Evolutionary conservation across 164 flowering plant genomes (phyloP), one percentile per base, ranked within the genome.

Genomic region (Nymphaea thermarum): DNA sequence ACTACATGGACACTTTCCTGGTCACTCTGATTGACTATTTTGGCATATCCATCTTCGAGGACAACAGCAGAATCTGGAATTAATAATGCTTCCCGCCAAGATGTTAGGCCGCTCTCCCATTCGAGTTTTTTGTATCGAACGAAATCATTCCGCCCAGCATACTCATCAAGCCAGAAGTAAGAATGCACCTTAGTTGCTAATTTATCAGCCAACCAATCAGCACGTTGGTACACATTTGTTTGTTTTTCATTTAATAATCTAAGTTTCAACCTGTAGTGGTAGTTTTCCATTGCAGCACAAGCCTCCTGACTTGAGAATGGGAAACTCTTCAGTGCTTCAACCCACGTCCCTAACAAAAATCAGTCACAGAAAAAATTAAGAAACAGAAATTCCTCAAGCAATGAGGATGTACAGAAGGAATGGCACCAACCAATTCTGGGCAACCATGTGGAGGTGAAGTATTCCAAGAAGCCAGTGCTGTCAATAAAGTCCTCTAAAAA

Each of bases 131-230:
- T 70, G 71, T 90, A 95, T 44, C 94, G 82, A 51, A 90, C 77
- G 79, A 87, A 95, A 75, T 82, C 86, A 63, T 86, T 90, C 69
- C 83, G 90, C 16, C 76, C 87, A 2, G 88, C 70, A 68, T 83
- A 92, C 73, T 86, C 95, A 79, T 95, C 98, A 64, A 95, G 93
- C 96, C 96, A 95, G 73, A 90, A 90, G 71, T 83, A 89, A 44
- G 99, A 86, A 78, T 88, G 99, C 65, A 89, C 94, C 81, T 86
- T 86, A 15, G 90, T 90, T 43, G 78, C 84, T 79, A 95, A 80
- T 84, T 86, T 95, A 70, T 95, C 80, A 16, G 90, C 88, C 69
- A 92, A 75, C 99, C 99, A 95, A 83, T 92, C 98, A 63, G 84
- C 79, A 36, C 99, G 96, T 64, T 84, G 87, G 76, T 85, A 95